A percentile compares a stretch with the other conserved stretches of the same genome.
These are phyloP conservation scores for Suillus variegatus DNA, from an alignment of 768 basidiomycete genomes.

Conservation along the genomic window DNA sequence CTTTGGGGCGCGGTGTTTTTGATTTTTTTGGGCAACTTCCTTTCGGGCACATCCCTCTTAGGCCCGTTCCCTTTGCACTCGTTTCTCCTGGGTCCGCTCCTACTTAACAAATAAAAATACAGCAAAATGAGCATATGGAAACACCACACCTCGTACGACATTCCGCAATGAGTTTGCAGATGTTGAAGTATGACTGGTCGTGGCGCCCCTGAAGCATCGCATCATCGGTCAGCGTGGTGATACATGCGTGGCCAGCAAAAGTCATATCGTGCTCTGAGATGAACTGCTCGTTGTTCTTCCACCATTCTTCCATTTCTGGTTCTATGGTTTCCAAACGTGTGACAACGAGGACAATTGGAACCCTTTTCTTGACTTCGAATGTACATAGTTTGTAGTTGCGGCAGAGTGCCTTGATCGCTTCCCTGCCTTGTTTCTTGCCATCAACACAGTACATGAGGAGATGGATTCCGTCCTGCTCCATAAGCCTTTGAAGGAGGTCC, in stretches of 20 bases:
- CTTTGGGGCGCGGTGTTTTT: not conserved
- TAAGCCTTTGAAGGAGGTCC: constrained; percentile 34
- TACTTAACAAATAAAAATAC: not conserved
- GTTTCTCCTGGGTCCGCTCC: not conserved
- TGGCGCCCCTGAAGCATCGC: constrained; percentile 24
- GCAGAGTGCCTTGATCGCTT: constrained; percentile 27
- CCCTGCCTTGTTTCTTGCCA: constrained; percentile 17
- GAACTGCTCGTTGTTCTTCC: constrained; percentile 31
- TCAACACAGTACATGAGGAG: constrained; percentile 29
- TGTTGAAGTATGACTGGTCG: constrained; percentile 21
- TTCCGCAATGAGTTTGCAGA: constrained; percentile 19
- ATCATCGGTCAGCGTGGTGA: constrained; percentile 32
- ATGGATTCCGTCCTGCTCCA: constrained; percentile 23
- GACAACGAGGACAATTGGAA: constrained; percentile 28
- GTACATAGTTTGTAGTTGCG: constrained; percentile 26
- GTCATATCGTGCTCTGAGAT: constrained; percentile 34
- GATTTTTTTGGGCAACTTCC: not conserved
- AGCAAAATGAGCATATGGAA: not conserved
- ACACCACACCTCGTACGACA: not conserved
- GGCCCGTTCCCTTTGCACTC: too few relatives aligned
- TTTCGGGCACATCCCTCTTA: not conserved
- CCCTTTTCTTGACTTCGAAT: constrained; percentile 16
- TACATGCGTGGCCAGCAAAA: constrained; percentile 39
- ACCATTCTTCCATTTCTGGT: constrained; percentile 40
- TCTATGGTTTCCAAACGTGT: constrained; percentile 35